These are phyloP conservation scores for Dioszegia crocea DNA, from an alignment of 768 basidiomycete species.

Conservation along the genomic window DNA sequence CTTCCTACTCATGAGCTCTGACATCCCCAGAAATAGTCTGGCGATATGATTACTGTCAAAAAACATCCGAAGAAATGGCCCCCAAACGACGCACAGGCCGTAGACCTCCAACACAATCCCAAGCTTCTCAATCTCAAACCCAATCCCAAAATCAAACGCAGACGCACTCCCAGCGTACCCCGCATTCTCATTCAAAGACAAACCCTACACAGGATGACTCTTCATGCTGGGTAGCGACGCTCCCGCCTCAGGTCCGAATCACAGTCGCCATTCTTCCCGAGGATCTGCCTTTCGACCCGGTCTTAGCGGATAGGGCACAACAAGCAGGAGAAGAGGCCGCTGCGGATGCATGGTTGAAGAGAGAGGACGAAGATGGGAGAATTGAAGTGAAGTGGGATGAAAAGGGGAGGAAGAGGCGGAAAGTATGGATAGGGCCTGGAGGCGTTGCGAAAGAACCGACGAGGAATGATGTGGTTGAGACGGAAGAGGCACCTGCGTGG, in stretches of 20 bases:
- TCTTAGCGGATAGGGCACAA: neutral
- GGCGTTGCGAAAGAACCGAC: neutral
- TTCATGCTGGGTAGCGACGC: too few species aligned
- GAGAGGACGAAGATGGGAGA: conserved; percentile 4
- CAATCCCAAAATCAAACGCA: neutral
- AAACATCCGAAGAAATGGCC: neutral
- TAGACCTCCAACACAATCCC: neutral
- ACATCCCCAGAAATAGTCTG: too few species aligned
- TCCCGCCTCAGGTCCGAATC: too few species aligned
- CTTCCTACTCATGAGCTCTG: too few species aligned
- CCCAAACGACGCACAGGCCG: neutral
- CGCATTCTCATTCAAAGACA: too few species aligned
- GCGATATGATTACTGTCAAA: too few species aligned
- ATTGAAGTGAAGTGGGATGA: neutral
- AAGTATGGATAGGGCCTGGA: neutral
- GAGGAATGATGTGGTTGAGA: neutral
- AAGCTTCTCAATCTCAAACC: neutral
- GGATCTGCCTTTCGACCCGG: neutral
- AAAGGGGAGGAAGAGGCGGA: conserved; percentile 1
- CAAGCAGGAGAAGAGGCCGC: conserved; percentile 16
- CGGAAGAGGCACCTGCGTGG: conserved; percentile 14
- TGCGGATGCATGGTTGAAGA: conserved; percentile 15
- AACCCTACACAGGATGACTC: too few species aligned
- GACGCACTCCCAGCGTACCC: too few species aligned
- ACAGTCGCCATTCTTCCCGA: conserved; percentile 6